Conservation (phyloP, 345 rosid species). For the Bretschneidera sinensis region DNA sequence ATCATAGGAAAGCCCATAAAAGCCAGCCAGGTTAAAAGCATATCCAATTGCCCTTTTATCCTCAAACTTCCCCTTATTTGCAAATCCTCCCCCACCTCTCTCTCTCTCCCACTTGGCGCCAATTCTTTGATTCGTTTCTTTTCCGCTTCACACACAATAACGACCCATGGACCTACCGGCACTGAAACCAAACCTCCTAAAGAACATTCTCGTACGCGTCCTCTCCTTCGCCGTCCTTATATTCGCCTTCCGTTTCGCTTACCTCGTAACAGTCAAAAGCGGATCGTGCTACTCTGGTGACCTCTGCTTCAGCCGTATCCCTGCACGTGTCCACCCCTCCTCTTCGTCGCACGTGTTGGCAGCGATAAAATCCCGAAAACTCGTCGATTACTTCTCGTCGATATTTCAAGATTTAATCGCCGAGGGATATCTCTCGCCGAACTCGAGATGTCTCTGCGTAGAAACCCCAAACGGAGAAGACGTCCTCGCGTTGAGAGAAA, state of each 20-base stretch:
- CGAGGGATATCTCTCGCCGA: slow-evolving; percentile 43
- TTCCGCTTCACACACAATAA: too few relatives aligned
- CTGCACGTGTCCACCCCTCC: too few relatives aligned
- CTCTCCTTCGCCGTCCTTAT: slow-evolving; percentile 44
- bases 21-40: too few relatives aligned
- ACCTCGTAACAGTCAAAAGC: slow-evolving; percentile 52
- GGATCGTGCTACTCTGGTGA: slow-evolving; percentile 47
- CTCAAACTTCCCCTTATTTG: background rate
- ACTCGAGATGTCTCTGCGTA: slow-evolving; percentile 42
- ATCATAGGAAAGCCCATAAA: too few relatives aligned
- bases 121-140: background rate
- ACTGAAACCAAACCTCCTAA: slow-evolving; percentile 34
- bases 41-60: background rate
- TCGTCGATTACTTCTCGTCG: slow-evolving; percentile 43
- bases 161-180: background rate
- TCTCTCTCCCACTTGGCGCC: background rate
- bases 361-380: too few relatives aligned
- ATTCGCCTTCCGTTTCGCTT: slow-evolving; percentile 51
- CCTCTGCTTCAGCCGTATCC: too few relatives aligned
- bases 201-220: slow-evolving; percentile 44
- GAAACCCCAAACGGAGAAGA: slow-evolving; percentile 54
- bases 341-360: too few relatives aligned
- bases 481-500: slow-evolving; percentile 50
- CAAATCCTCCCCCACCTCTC: too few relatives aligned
- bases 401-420: slow-evolving; percentile 52